Conservation (phyloP, 179 eudicot genomes). For the Vitellaria paradoxa region DNA sequence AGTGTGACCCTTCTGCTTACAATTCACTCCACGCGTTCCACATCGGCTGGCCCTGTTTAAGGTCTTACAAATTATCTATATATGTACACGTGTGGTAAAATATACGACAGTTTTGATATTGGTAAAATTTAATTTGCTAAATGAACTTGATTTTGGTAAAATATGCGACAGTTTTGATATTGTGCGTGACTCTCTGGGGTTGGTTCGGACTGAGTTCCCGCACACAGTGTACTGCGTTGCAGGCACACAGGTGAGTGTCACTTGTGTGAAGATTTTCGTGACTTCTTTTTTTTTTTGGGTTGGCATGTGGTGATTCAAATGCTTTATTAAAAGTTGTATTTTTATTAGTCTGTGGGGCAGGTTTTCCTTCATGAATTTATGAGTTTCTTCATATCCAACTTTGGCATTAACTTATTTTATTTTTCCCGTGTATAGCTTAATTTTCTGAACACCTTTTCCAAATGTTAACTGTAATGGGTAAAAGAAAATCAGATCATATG, state of each 20-base stretch:
- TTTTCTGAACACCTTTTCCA: not conserved
- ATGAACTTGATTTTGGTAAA: not conserved
- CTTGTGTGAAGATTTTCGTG: not conserved
- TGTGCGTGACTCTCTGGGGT: constrained; percentile 73
- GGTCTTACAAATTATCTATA: constrained; percentile 33
- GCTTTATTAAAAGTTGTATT: not conserved
- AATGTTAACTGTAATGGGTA: not conserved
- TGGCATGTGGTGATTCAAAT: not conserved
- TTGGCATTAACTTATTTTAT: not conserved
- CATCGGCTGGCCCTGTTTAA: constrained; percentile 94
- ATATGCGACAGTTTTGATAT: constrained; percentile 65
- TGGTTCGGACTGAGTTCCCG: constrained; percentile 85
- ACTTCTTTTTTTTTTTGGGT: not conserved
- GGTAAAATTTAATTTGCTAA: not conserved
- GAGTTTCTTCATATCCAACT: too few species aligned
- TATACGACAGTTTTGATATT: constrained; percentile 65
- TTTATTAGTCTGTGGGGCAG: not conserved
- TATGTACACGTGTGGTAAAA: not conserved
- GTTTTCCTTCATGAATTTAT: too few species aligned
- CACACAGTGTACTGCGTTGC: constrained; percentile 75
- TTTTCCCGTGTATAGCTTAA: not conserved
- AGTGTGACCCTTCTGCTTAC: constrained; percentile 86
- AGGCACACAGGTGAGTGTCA: constrained; percentile 79
- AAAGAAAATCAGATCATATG: not conserved
- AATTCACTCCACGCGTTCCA: constrained; percentile 90